Evolutionary conservation across 179 eudicot species (phyloP).

Genomic region (Patellifolia procumbens): DNA sequence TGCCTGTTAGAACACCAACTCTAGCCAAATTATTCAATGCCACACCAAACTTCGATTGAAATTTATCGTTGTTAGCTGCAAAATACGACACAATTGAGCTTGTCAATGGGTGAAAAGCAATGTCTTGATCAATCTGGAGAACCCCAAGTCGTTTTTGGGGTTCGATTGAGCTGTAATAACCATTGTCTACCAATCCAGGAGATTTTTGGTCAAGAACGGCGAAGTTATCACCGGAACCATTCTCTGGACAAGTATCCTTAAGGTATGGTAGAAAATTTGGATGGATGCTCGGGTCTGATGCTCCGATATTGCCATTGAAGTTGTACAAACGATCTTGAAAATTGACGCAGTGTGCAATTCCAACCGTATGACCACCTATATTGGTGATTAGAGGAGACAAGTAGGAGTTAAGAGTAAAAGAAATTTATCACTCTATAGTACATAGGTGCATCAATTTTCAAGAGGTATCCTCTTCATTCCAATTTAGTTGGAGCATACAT

Average conservation of each 20-base stretch:
- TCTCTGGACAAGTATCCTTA: slow-evolving; percentile 12
- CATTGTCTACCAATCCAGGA: slow-evolving; percentile 16
- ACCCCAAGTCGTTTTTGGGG: slow-evolving; percentile 6
- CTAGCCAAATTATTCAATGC: slow-evolving; percentile 25
- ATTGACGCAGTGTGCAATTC: slow-evolving; percentile 22
- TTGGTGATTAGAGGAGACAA: neutral
- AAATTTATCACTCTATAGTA: neutral
- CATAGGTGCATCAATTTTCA: no score
- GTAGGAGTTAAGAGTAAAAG: neutral
- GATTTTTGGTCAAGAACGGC: slow-evolving; percentile 17
- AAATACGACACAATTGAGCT: slow-evolving; percentile 4
- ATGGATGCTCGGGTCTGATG: slow-evolving; percentile 26
- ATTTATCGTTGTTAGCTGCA: neutral
- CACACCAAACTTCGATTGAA: slow-evolving; percentile 11
- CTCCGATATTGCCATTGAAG: neutral
- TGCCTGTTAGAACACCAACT: slow-evolving; percentile 25
- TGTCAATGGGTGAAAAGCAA: slow-evolving; percentile 18
- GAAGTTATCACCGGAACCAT: neutral
- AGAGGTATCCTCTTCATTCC: no score
- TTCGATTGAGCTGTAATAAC: slow-evolving; percentile 24
- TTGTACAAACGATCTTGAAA: slow-evolving; percentile 27
- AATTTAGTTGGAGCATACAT: no score
- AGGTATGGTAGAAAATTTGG: neutral
- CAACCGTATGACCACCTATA: slow-evolving; percentile 34
- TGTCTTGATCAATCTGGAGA: slow-evolving; percentile 26